Base-by-base conservation (phyloP, 192 early-diverging fungal species). In the Entomortierella lignicola region DNA sequence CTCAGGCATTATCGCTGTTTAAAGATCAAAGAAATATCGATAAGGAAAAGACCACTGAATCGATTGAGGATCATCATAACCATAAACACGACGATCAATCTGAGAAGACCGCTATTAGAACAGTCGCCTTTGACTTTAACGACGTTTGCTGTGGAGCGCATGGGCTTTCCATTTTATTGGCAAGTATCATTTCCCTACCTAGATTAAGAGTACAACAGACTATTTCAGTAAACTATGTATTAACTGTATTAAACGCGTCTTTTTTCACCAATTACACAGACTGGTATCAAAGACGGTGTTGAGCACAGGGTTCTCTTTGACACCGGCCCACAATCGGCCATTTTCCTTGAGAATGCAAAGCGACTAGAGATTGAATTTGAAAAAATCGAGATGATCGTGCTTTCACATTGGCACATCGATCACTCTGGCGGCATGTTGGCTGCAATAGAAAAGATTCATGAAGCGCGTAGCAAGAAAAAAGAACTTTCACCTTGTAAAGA, bases 131-230 rank as follows among this genome's bases (percentile, higher is more conserved):
- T 41, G 62, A 81, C 23, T 72, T 81, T 31, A 32, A 30, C 8
- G 66, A 81, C 20, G 52, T 73, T 17, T 81, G 80, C 63, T 81
- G 71, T 58, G 80, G 80, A 34, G 80, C 80, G 20, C 80, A 81
- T 60, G 80, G 80, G 20, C 32, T 73, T 7, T 81, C 80, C 8
- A 72, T 81, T 47, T 66, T 81, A 37, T 31, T 81, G 20, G 80
- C 74, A 65, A 56, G 60, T 59, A n/a, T 18, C 1, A n/a, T 25
- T 29, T 20, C 17, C n/a, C n/a, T n/a, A n/a, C n/a, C n/a, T n/a
- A n/a, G n/a, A n/a, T n/a, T n/a, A n/a, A n/a, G n/a, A n/a, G n/a
- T n/a, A n/a, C n/a, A n/a, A n/a, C n/a, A n/a, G n/a, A n/a, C n/a
- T n/a, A n/a, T n/a, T n/a, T n/a, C n/a, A 47, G 15, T 15, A 47